These are phyloP conservation scores for Botrytis byssoidea DNA, from an alignment of 2,329 filamentous ascomycete species.

Conservation along the genomic window DNA sequence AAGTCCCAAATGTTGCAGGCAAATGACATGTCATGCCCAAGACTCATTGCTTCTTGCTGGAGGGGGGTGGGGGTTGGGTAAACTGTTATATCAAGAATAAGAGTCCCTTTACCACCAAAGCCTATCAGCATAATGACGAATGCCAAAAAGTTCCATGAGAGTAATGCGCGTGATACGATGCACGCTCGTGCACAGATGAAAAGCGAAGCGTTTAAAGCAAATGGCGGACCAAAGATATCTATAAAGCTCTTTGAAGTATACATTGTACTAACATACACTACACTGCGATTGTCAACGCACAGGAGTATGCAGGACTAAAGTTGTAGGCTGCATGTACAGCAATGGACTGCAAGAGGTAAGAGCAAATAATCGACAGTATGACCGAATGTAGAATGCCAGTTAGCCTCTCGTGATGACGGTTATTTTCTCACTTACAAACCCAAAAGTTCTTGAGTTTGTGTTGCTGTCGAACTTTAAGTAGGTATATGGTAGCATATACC, in stretches of 20 bases:
- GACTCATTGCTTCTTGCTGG: constrained; percentile 59
- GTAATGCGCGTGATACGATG: constrained; percentile 64
- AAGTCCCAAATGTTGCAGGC: constrained; percentile 42
- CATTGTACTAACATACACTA: constrained; percentile 50
- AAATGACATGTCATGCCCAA: constrained; percentile 42
- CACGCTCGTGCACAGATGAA: constrained; percentile 61
- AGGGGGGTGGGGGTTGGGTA: constrained; percentile 40
- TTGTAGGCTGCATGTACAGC: constrained; percentile 57
- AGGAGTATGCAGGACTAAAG: constrained; percentile 54
- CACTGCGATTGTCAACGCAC: constrained; percentile 59
- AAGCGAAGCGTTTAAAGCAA: constrained; percentile 67
- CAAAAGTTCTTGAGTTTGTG: not conserved
- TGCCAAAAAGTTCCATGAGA: constrained; percentile 56
- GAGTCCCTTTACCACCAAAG: constrained; percentile 63
- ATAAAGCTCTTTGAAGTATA: constrained; percentile 57
- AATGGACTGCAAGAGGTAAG: constrained; percentile 59
- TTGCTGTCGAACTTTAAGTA: not conserved
- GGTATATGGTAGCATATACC: too few relatives aligned
- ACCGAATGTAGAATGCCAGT: constrained; percentile 35
- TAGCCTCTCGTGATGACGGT: not conserved
- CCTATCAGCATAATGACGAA: constrained; percentile 61
- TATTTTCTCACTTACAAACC: not conserved
- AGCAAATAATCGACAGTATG: constrained; percentile 58
- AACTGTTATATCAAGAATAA: constrained; percentile 46
- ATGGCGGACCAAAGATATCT: constrained; percentile 68